Base-by-base conservation (phyloP, 2,329 filamentous ascomycete genomes). In the Biscogniauxia sp. region DNA sequence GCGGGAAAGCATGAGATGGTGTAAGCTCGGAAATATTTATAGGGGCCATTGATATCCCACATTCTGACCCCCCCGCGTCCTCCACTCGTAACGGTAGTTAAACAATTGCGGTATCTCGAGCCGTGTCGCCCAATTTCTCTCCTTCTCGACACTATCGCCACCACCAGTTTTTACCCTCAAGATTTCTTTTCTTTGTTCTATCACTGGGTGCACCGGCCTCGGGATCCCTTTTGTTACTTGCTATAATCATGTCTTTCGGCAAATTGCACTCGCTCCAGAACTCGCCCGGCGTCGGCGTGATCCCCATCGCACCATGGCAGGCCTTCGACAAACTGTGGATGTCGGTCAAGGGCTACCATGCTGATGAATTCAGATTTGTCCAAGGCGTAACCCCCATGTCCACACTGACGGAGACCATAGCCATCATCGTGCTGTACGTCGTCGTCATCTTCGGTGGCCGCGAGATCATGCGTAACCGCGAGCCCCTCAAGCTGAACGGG, bases 281-380 rank as follows among this genome's bases (percentile, higher is more conserved):
- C n/a, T 61, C 56, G 51, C 61, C 57, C 13, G 60, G 67, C 56
- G 11, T 45, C 2, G 37, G 37, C 11, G 63, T 68, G 50, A 65
- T 97, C 73, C 93, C 92, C 77, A 81, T 97, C 68, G 82, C 91
- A 68, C 82, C 97, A 77, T 97, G 94, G 94, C 91, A 92, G 70
- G 87, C 95, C 77, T 97, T 97, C 84, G 89, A 90, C 80, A 91
- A 92, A 80, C 86, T 82, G 68, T 97, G 89, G 79, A 88, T 88
- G 74, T 78, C 84, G 61, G 80, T 91, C 67, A 83, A 85, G 64
- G 94, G 93, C 72, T 96, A 94, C 78, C 88, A 90, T 66, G 88
- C 90, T 61, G 87, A 91, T 70, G 87, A 97, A 64, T 97, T 97
- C 80, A 79, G 84, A 64, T 97, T 97, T 78, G 82, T 87, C 64